phyloP scores from a whole-genome alignment of 2,329 filamentous ascomycete species.

The Biscogniauxia sp. region DNA sequence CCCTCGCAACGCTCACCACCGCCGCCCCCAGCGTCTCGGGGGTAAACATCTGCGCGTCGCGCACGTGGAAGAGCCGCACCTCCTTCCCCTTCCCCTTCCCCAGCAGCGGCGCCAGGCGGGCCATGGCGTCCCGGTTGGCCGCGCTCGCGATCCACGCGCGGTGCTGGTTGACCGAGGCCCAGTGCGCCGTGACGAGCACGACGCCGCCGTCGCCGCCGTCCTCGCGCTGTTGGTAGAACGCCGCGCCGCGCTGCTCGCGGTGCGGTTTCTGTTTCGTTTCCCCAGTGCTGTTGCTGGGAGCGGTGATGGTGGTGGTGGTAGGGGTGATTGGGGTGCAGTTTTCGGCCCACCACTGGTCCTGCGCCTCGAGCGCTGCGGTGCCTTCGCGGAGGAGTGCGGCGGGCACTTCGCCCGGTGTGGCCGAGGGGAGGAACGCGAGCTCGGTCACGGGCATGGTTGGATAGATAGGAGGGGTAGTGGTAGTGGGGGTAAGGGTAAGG shows the following conservation, averaged over 20 bases:
- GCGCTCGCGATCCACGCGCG: slow-evolving; percentile 14
- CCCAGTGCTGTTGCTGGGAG: neutral
- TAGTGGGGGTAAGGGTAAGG: too few relatives aligned
- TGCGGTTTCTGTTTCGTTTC: slow-evolving; percentile 1
- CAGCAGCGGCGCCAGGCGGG: slow-evolving; percentile 1
- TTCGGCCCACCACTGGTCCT: slow-evolving; percentile 13
- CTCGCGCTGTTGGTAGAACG: slow-evolving; percentile 18
- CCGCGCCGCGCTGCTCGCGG: slow-evolving; percentile 19
- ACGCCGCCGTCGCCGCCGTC: slow-evolving; percentile 11
- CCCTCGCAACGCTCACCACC: slow-evolving; percentile 15
- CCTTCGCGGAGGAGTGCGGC: slow-evolving; percentile 4
- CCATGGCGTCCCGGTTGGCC: slow-evolving; percentile 12
- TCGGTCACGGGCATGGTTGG: slow-evolving; percentile 20
- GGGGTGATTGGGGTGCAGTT: neutral
- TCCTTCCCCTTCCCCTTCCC: neutral
- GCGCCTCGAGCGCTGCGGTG: slow-evolving; percentile 10
- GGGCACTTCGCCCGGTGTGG: slow-evolving; percentile 13
- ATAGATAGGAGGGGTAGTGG: neutral
- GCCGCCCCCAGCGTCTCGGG: neutral
- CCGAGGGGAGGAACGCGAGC: slow-evolving; percentile 18
- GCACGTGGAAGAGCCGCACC: slow-evolving; percentile 12
- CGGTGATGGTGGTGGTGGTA: neutral
- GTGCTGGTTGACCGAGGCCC: slow-evolving; percentile 21
- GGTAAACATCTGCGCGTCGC: slow-evolving; percentile 10
- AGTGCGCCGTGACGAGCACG: slow-evolving; percentile 22